Percentiles rank a stretch among this genome's conserved stretches.
Evolutionary conservation across 139 green algal genomes (phyloP).

Genomic region (Astrephomene gubernaculifera): DNA sequence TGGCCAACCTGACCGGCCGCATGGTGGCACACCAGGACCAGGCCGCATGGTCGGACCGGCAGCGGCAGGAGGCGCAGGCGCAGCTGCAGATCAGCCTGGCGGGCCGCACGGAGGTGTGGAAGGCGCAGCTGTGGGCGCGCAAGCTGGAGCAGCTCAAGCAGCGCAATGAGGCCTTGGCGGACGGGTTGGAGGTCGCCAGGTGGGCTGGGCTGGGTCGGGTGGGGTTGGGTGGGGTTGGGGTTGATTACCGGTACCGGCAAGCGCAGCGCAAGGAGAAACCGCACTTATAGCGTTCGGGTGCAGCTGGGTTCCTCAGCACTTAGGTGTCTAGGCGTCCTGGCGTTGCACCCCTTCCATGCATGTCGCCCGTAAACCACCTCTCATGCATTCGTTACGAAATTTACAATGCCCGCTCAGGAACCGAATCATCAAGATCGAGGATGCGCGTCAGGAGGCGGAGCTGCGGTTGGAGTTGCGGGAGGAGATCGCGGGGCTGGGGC

Average conservation of each 20-base stretch:
- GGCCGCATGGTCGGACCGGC: slow-evolving; percentile 62
- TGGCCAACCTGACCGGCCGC: slow-evolving; percentile 41
- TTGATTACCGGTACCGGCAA: too few relatives aligned
- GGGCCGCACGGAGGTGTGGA: slow-evolving; percentile 62
- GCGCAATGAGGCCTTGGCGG: slow-evolving; percentile 57
- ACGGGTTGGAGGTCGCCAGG: slow-evolving; percentile 58
- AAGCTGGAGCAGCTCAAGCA: slow-evolving; percentile 68
- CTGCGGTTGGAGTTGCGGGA: slow-evolving; percentile 53
- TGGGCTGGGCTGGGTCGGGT: too few relatives aligned
- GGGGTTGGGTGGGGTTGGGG: too few relatives aligned
- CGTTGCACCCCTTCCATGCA: too few relatives aligned
- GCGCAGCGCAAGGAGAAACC: too few relatives aligned
- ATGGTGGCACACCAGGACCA: slow-evolving; percentile 60
- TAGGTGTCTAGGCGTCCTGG: too few relatives aligned
- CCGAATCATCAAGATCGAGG: slow-evolving; percentile 47
- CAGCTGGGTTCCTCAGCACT: too few relatives aligned
- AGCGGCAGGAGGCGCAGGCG: slow-evolving; percentile 61
- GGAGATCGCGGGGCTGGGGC: not conserved
- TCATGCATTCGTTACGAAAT: too few relatives aligned
- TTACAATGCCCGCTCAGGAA: not conserved
- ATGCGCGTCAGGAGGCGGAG: slow-evolving; percentile 51
- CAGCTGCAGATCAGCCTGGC: slow-evolving; percentile 56
- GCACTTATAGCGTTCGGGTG: too few relatives aligned
- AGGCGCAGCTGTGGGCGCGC: slow-evolving; percentile 62
- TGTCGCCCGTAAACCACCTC: too few relatives aligned